phyloP scores from a whole-genome alignment of 1,139 yeast species.

The Zhuliangozyma parablackwelliae region DNA sequence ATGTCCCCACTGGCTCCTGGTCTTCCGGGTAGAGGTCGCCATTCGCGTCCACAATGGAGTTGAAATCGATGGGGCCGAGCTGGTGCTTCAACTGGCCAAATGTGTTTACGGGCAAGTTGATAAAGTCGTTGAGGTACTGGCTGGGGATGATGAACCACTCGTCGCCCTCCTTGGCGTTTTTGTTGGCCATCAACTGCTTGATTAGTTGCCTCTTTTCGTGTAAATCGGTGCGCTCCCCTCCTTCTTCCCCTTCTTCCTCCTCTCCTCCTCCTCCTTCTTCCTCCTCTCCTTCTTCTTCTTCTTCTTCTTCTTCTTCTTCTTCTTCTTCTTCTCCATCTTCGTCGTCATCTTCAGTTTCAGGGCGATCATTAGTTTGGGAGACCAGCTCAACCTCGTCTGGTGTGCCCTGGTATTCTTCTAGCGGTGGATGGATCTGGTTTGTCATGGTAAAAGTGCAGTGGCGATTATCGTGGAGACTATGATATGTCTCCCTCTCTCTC shows the following conservation, averaged over 20 bases:
- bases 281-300: not conserved
- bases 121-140: slow-evolving; percentile 23
- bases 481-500: not conserved
- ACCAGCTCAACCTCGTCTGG: too few relatives aligned
- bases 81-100: slow-evolving; percentile 20
- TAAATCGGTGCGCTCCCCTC: slow-evolving; percentile 7
- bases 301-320: slow-evolving; percentile 2
- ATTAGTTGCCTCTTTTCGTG: slow-evolving; percentile 19
- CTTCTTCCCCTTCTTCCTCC: not conserved
- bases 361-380: too few relatives aligned
- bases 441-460: too few relatives aligned
- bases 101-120: slow-evolving; percentile 20
- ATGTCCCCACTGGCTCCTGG: slow-evolving; percentile 25
- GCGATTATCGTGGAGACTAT: too few relatives aligned
- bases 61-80: slow-evolving; percentile 33
- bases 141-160: slow-evolving; percentile 34
- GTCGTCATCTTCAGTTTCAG: not conserved
- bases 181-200: slow-evolving; percentile 16
- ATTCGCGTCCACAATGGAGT: slow-evolving; percentile 23
- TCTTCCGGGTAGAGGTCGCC: slow-evolving; percentile 31
- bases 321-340: slow-evolving; percentile 3
- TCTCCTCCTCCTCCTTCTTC: not conserved
- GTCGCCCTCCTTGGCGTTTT: slow-evolving; percentile 30
- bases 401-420: too few relatives aligned
- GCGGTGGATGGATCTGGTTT: too few relatives aligned